Conservation (phyloP, 140 eudicot genomes). For the Flaveria floridana region DNA sequence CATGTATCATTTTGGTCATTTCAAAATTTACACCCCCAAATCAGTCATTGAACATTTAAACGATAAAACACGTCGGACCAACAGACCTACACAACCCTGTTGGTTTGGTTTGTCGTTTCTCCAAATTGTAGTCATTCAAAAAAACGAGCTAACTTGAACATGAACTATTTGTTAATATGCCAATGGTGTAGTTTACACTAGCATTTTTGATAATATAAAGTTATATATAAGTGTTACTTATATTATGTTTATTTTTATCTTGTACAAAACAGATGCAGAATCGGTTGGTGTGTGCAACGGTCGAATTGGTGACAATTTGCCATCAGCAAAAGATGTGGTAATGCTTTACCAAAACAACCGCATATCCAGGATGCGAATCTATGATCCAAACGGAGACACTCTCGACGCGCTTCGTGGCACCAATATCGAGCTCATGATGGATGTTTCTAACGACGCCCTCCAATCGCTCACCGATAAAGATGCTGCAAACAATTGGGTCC, state of each 20-base stretch:
- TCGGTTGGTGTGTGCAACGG: constrained; percentile 45
- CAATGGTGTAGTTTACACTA: neutral
- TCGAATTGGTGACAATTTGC: constrained; percentile 30
- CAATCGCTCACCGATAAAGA: constrained; percentile 31
- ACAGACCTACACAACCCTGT: too few species aligned
- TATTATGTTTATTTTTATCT: neutral
- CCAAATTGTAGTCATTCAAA: too few species aligned
- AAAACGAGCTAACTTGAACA: too few species aligned
- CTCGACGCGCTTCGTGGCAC: constrained; percentile 44
- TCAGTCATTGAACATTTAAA: too few species aligned
- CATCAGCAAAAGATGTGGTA: constrained; percentile 31
- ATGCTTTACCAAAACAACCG: constrained; percentile 29
- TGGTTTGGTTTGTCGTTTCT: too few species aligned
- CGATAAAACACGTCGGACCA: too few species aligned
- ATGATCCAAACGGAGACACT: constrained; percentile 32
- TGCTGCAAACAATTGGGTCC: constrained; percentile 46
- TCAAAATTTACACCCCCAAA: too few species aligned
- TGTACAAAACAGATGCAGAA: constrained; percentile 33
- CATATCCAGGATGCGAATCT: constrained; percentile 41
- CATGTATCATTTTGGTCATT: too few species aligned
- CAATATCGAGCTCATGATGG: constrained; percentile 42
- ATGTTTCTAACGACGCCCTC: constrained; percentile 34
- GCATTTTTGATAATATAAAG: neutral
- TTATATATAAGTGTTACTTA: neutral
- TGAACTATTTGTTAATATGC: too few species aligned